Conservation (phyloP, 495 filamentous ascomycete genomes). For the Cudoniella acicularis region DNA sequence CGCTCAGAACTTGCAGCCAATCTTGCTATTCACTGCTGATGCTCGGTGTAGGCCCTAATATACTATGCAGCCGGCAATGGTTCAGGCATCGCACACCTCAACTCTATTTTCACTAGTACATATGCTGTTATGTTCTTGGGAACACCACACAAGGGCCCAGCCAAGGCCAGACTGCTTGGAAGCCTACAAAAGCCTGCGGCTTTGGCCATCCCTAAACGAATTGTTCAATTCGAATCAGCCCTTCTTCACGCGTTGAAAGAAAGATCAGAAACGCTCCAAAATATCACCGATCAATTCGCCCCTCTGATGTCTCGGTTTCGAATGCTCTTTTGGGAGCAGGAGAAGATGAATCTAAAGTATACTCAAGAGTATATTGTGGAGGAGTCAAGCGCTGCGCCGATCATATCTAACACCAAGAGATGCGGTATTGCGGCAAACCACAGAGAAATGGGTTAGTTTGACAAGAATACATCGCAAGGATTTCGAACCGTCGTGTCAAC, state of each 20-base stretch:
- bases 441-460: constrained; percentile 2
- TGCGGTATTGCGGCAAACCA: constrained; percentile 30
- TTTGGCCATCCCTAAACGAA: constrained; percentile 7
- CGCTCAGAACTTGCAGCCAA: too few species aligned
- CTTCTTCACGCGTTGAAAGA: constrained; percentile 31
- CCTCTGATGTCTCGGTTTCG: constrained; percentile 40
- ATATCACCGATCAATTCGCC: constrained; percentile 40
- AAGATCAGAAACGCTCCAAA: constrained; percentile 37
- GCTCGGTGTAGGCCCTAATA: constrained; percentile 27
- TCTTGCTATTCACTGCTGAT: too few species aligned
- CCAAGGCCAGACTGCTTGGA: constrained; percentile 6
- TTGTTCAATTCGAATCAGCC: constrained; percentile 17
- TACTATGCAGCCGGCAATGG: constrained; percentile 26
- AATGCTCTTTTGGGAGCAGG: constrained; percentile 42
- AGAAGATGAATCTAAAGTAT: constrained; percentile 32
- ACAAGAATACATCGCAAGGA: background rate
- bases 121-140: constrained; percentile 37
- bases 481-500: constrained; percentile 3
- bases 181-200: constrained; percentile 6
- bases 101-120: constrained; percentile 35
- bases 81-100: constrained; percentile 26
- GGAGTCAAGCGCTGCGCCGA: constrained; percentile 33
- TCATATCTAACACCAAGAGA: constrained; percentile 31
- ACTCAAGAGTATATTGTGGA: constrained; percentile 31
- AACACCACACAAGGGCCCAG: constrained; percentile 30